Conservation (phyloP, 805 yeast species). For the Phaffomyces opuntiae region DNA sequence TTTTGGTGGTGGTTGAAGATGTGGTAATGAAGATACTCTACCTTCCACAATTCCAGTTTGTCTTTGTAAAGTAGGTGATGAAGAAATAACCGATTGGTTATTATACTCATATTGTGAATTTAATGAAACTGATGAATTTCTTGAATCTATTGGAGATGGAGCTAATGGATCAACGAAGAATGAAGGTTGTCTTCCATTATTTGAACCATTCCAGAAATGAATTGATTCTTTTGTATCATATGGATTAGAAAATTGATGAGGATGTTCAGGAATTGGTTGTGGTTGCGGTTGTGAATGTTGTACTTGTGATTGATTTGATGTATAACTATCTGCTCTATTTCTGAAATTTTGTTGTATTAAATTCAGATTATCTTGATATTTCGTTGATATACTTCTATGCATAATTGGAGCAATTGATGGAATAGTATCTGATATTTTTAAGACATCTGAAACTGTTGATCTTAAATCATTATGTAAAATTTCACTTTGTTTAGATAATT, state of each 20-base stretch:
- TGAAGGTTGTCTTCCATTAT: slow-evolving; percentile 16
- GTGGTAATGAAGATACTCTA: slow-evolving; percentile 9
- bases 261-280: background rate
- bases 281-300: background rate
- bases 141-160: slow-evolving; percentile 7
- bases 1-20: slow-evolving; percentile 6
- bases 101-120: background rate
- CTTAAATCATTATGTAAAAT: slow-evolving; percentile 13
- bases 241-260: slow-evolving; percentile 7
- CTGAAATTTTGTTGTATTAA: slow-evolving; percentile 16
- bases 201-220: slow-evolving; percentile 21
- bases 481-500: slow-evolving; percentile 13
- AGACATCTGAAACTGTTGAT: slow-evolving; percentile 17
- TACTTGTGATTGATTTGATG: background rate
- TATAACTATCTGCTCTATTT: slow-evolving; percentile 13
- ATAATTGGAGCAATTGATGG: slow-evolving; percentile 22
- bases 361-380: slow-evolving; percentile 10
- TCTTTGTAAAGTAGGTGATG: slow-evolving; percentile 1
- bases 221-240: slow-evolving; percentile 15
- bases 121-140: slow-evolving; percentile 1
- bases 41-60: background rate
- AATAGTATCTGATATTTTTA: slow-evolving; percentile 18
- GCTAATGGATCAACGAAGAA: slow-evolving; percentile 22
- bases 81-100: slow-evolving; percentile 3
- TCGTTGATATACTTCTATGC: slow-evolving; percentile 3